Conservation (phyloP, 2,329 filamentous ascomycete genomes). For the Didymella arachidicola region DNA sequence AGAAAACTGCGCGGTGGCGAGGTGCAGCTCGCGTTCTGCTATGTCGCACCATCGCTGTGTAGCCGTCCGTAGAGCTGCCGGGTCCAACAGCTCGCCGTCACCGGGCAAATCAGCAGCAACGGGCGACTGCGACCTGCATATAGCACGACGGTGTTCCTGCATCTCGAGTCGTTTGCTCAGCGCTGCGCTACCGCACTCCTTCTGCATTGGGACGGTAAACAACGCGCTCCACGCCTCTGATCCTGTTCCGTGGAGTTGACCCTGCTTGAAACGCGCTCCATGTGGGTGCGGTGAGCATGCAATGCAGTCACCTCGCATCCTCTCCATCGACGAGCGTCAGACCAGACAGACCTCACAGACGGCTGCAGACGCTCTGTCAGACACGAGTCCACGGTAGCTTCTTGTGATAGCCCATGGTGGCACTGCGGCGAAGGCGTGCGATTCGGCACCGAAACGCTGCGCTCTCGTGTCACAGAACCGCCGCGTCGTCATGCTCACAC, state of each 20-base stretch:
- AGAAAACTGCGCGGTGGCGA: constrained; percentile 27
- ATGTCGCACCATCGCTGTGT: constrained; percentile 47
- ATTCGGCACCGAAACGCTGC: constrained; percentile 33
- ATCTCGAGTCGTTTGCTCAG: constrained; percentile 27
- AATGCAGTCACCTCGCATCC: constrained; percentile 28
- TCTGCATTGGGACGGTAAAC: constrained; percentile 24
- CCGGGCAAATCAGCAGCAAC: constrained; percentile 45
- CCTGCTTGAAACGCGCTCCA: neutral
- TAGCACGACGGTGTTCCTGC: constrained; percentile 42
- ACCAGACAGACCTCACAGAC: constrained; percentile 24
- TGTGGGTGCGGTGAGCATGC: constrained; percentile 18
- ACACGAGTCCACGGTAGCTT: constrained; percentile 24
- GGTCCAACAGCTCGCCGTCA: constrained; percentile 30
- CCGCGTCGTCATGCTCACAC: constrained; percentile 36
- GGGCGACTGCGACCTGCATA: constrained; percentile 23
- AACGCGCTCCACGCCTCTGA: constrained; percentile 22
- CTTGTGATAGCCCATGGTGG: constrained; percentile 35
- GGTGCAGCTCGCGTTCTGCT: constrained; percentile 37
- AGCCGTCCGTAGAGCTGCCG: constrained; percentile 31
- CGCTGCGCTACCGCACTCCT: constrained; percentile 25
- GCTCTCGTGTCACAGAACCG: constrained; percentile 35
- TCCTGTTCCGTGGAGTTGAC: constrained; percentile 16
- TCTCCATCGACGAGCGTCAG: constrained; percentile 13
- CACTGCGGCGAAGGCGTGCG: constrained; percentile 36
- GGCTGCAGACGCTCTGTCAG: constrained; percentile 26